Conservation (phyloP, 2,329 filamentous ascomycete genomes). For the Botrytis aclada region DNA sequence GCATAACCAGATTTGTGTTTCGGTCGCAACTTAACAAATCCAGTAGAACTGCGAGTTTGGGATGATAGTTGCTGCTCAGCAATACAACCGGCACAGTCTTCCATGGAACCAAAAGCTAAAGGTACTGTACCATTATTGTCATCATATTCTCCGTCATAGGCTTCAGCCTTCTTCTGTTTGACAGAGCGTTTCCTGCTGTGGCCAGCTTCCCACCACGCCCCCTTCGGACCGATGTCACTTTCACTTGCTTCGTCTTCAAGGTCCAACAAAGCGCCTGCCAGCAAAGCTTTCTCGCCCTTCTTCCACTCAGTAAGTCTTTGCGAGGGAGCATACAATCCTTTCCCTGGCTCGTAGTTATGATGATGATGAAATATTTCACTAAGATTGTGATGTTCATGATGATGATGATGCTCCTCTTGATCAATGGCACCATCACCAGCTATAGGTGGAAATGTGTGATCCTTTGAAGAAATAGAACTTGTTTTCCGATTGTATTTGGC, state of each 20-base stretch:
- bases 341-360: conserved; percentile 41
- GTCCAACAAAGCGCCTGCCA: conserved; percentile 59
- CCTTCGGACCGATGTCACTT: conserved; percentile 48
- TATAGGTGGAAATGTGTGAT: conserved; percentile 26
- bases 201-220: conserved; percentile 74
- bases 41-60: not conserved
- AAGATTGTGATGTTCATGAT: conserved; percentile 32
- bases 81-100: conserved; percentile 25
- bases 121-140: conserved; percentile 52
- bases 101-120: conserved; percentile 22
- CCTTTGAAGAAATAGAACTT: conserved; percentile 30
- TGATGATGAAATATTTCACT: conserved; percentile 35
- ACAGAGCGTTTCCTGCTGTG: conserved; percentile 42
- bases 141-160: conserved; percentile 66
- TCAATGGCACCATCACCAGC: conserved; percentile 12
- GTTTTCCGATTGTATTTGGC: conserved; percentile 20
- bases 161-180: conserved; percentile 50
- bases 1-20: conserved; percentile 20
- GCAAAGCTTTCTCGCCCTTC: conserved; percentile 59
- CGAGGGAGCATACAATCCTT: conserved; percentile 57
- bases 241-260: conserved; percentile 45
- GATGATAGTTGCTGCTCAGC: conserved; percentile 19
- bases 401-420: conserved; percentile 27
- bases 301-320: conserved; percentile 71
- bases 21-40: conserved; percentile 17